Evolutionary conservation across 192 early-diverging fungal species (phyloP).

Genomic region (Globomyces pollinis-pini): DNA sequence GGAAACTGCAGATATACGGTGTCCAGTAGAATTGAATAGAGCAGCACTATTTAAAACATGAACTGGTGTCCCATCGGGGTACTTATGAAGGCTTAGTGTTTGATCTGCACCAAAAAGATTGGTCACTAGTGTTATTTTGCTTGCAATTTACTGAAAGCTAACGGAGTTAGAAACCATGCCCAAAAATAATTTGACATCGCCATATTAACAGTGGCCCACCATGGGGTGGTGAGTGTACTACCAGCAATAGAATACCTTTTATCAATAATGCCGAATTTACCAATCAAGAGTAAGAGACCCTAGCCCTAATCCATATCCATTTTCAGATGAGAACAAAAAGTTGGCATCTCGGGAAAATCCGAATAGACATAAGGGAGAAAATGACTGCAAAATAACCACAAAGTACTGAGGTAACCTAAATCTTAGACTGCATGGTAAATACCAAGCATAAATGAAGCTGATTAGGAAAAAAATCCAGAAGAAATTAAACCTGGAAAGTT

Average conservation of each 20-base stretch:
- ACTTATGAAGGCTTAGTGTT: background rate
- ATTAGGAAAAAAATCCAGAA: constrained; percentile 46
- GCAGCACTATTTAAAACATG: background rate
- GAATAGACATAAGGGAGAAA: constrained; percentile 31
- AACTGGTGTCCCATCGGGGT: background rate
- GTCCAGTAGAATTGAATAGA: background rate
- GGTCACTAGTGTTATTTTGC: too few species aligned
- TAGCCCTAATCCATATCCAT: constrained; percentile 21
- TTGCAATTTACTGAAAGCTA: background rate
- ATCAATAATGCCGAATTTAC: constrained; percentile 31
- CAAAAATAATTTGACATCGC: constrained; percentile 11
- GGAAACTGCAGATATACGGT: background rate
- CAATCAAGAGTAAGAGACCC: constrained; percentile 64
- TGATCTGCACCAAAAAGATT: constrained; percentile 5
- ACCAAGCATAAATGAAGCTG: constrained; percentile 31
- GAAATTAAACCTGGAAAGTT: constrained; percentile 44
- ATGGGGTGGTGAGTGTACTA: constrained; percentile 11
- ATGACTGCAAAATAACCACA: background rate
- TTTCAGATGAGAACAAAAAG: constrained; percentile 5
- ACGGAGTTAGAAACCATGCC: constrained; percentile 17
- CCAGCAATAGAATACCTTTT: background rate
- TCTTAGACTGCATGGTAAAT: too few species aligned
- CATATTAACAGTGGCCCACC: constrained; percentile 18
- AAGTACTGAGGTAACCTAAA: background rate
- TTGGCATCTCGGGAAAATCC: constrained; percentile 33